These are phyloP conservation scores for Tylopilus felleus DNA, from an alignment of 768 basidiomycete genomes.

Conservation along the genomic window DNA sequence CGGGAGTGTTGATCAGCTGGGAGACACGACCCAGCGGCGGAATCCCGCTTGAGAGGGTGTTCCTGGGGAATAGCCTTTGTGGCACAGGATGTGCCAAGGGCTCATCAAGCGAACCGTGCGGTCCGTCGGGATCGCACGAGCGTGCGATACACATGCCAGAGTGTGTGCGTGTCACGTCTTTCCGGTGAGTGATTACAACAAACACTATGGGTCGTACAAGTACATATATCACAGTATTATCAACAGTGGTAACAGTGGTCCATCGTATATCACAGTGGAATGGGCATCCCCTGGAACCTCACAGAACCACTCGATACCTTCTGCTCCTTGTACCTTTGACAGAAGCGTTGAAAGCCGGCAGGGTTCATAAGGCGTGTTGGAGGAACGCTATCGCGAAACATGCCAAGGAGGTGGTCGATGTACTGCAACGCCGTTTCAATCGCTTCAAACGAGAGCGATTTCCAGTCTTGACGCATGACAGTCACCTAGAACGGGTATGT, in stretches of 20 bases:
- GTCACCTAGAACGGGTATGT: constrained; percentile 16
- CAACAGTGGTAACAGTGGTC: neutral
- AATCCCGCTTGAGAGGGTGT: neutral
- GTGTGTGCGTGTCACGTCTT: no score
- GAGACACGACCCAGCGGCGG: neutral
- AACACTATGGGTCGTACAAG: neutral
- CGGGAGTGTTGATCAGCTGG: no score
- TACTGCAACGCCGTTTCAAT: constrained; percentile 33
- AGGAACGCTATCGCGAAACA: constrained; percentile 24
- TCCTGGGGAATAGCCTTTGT: neutral
- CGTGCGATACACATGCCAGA: no score
- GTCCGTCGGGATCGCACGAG: neutral
- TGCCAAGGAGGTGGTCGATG: constrained; percentile 30
- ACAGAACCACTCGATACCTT: constrained; percentile 6
- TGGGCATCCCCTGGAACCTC: constrained; percentile 13
- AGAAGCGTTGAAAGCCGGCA: constrained; percentile 24
- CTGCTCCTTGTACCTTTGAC: constrained; percentile 22
- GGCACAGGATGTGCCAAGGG: no score
- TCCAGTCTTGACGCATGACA: constrained; percentile 25
- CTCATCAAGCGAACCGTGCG: neutral
- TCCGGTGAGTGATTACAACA: neutral
- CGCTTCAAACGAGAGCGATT: constrained; percentile 23
- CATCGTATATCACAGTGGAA: constrained; percentile 18
- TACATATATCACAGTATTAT: neutral
- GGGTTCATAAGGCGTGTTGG: constrained; percentile 17